Evolutionary conservation across 441 rosid genomes (phyloP).

Genomic region (Macaranga tanarius): DNA sequence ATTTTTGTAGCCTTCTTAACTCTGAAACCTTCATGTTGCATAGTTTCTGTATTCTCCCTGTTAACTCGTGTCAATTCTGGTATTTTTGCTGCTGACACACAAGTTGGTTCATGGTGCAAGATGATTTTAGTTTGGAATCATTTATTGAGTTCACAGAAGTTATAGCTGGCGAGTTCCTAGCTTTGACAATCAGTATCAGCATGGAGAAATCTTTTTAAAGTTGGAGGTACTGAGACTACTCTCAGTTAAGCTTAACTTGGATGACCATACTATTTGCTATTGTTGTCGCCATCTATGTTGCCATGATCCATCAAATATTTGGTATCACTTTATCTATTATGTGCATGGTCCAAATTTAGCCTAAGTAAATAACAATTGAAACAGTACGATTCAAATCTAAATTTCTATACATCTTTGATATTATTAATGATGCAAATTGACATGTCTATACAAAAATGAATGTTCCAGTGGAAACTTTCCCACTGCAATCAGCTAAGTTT

Average conservation of each 20-base stretch:
- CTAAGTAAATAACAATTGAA: no score
- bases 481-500: constrained; percentile 27
- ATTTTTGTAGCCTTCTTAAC: not conserved
- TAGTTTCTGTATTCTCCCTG: not conserved
- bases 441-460: constrained; percentile 37
- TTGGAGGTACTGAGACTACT: no score
- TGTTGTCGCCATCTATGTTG: no score
- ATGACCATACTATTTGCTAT: no score
- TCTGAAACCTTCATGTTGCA: not conserved
- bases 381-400: not conserved
- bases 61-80: not conserved
- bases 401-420: constrained; percentile 5
- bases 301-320: no score
- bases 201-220: no score
- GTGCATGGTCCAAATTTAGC: no score
- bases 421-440: constrained; percentile 13
- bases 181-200: no score
- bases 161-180: no score
- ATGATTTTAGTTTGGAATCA: not conserved
- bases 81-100: not conserved
- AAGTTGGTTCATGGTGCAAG: no score
- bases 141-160: no score
- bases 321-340: no score
- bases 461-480: constrained; percentile 31
- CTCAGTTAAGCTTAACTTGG: not conserved